phyloP scores from a whole-genome alignment of 176 grass and related monocot genomes.

The Coix lacrymajobi region DNA sequence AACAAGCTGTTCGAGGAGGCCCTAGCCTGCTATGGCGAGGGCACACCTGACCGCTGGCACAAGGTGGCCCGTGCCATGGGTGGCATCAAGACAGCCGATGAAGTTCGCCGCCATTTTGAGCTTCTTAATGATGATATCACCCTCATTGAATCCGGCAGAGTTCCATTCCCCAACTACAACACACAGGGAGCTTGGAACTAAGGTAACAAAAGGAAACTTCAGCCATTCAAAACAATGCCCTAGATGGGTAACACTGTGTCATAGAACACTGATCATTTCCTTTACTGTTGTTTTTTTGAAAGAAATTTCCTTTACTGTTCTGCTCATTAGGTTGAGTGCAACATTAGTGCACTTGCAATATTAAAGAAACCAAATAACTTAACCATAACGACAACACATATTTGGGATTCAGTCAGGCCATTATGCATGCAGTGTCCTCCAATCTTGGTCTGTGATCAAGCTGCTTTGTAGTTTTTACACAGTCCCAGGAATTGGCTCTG shows the following conservation, averaged over 20 bases:
- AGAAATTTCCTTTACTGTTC: not conserved
- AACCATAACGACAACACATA: not conserved
- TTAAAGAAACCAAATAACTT: not conserved
- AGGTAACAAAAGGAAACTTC: constrained; percentile 15
- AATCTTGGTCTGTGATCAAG: not conserved
- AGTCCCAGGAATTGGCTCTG: not conserved
- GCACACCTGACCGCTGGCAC: constrained; percentile 77
- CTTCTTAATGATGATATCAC: constrained; percentile 53
- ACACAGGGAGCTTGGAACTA: constrained; percentile 37
- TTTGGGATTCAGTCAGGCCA: not conserved
- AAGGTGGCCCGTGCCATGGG: constrained; percentile 77
- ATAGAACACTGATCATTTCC: not conserved
- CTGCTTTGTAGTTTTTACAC: not conserved
- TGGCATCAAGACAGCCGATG: constrained; percentile 66
- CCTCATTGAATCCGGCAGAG: constrained; percentile 46
- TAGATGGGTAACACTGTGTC: not conserved
- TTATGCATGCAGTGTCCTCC: not conserved
- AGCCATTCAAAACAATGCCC: constrained; percentile 21
- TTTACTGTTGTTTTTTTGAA: not conserved
- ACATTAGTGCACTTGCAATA: not conserved
- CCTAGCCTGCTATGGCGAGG: constrained; percentile 62
- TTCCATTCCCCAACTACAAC: constrained; percentile 70
- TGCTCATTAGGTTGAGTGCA: not conserved
- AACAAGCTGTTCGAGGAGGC: constrained; percentile 91
- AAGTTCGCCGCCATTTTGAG: constrained; percentile 74